Conservation (phyloP, 768 basidiomycete species). For the Lactarius vividus region DNA sequence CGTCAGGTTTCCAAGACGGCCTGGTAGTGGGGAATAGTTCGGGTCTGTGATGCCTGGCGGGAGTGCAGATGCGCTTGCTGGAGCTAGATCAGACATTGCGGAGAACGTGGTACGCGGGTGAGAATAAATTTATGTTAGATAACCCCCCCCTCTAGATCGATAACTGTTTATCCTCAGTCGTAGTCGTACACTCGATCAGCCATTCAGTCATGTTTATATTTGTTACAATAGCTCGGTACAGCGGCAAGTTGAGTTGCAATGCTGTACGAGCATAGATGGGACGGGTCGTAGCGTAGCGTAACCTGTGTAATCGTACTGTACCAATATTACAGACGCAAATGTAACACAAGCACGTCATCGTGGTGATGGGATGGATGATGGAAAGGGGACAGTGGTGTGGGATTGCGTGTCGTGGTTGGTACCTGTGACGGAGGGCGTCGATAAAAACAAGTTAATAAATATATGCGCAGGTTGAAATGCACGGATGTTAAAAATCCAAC, state of each 20-base stretch:
- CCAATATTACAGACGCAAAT: constrained; percentile 2
- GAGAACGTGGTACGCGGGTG: neutral
- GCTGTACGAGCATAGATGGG: constrained; percentile 16
- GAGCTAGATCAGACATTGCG: constrained; percentile 14
- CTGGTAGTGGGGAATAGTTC: constrained; percentile 64
- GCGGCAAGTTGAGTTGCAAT: constrained; percentile 38
- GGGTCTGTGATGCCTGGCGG: constrained; percentile 61
- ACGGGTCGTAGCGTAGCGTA: constrained; percentile 6
- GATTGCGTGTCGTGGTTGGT: constrained; percentile 5
- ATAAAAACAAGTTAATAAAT: constrained; percentile 20
- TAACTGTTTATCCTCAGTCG: no score
- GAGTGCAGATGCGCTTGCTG: constrained; percentile 53
- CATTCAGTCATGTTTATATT: constrained; percentile 2
- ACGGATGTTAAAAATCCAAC: constrained; percentile 22
- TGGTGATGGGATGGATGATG: constrained; percentile 10
- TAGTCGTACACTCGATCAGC: neutral
- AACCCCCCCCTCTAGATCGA: constrained; percentile 1
- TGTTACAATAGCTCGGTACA: constrained; percentile 18
- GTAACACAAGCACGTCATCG: constrained; percentile 10
- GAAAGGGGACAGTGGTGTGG: neutral
- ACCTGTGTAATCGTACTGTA: constrained; percentile 20
- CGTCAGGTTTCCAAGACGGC: constrained; percentile 77
- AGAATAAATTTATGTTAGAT: neutral
- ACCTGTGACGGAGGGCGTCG: constrained; percentile 3
- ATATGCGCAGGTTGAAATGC: constrained; percentile 36